Evolutionary conservation across 73 alveolate genomes (phyloP), one percentile per base, ranked within the genome.

Genomic region (Paramecium caudatum): DNA sequence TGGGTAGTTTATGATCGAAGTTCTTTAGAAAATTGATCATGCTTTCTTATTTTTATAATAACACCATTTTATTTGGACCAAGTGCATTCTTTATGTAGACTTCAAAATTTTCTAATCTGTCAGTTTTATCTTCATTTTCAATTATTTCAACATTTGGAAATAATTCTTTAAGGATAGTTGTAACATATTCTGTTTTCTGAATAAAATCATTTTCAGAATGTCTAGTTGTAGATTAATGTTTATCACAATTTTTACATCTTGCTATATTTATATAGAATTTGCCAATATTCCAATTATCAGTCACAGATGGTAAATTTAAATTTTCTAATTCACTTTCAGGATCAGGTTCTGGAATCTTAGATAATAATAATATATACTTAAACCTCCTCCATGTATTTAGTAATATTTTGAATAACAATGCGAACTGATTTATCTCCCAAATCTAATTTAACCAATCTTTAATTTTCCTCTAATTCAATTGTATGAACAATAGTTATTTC

Each of bases 221-320:
- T 65, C 83, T 65, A 0, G 83, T 65, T 25, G 83, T 65, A n/a
- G 1, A 34, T 32, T 65, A 32, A 36, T 65, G 83, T 65, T 65
- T 65, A 33, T 65, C 83, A 13, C 83, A 65, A 65, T 65, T n/a
- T n/a, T 65, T 8, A 0, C 83, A 65, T 33, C 83, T 65, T 32
- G 47, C 15, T 32, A 65, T 65, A 32, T 65, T 65, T 15, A 65
- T 23, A 36, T 33, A 65, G 16, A 65, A 65, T 15, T 65, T 65
- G 47, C 83, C 83, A 32, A 65, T 25, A 36, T 65, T 65, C 83
- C 83, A 65, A 65, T 65, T 65, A 12, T 65, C 83, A 3, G 83
- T 46, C 6, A 65, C 30, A 16, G 27, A 13, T 32, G 83, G 27
- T 16, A 65, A 65, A 6, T 27, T 33, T 21, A 65, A 65, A 33